phyloP scores from a whole-genome alignment of 192 early-diverging fungal genomes.

The Mortierella hygrophila region DNA sequence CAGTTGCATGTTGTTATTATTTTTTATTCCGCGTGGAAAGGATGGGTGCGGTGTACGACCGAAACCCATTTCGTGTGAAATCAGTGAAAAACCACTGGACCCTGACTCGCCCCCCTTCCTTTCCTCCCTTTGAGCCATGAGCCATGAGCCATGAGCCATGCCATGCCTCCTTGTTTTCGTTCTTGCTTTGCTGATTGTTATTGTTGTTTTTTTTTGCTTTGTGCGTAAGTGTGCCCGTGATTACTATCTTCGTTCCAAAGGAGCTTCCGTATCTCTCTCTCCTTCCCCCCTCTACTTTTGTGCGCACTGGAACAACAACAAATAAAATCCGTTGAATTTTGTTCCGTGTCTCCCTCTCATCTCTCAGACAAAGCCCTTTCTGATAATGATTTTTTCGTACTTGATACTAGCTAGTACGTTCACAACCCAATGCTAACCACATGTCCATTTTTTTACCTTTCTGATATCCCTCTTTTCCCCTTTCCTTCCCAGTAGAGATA shows the following conservation, averaged over 20 bases:
- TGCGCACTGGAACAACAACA: slow-evolving; percentile 6
- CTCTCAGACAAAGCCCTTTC: slow-evolving; percentile 7
- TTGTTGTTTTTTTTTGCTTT: background rate
- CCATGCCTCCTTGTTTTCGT: background rate
- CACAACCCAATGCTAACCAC: slow-evolving; percentile 33
- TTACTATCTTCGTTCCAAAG: background rate
- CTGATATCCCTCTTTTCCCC: background rate
- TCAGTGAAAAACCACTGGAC: background rate
- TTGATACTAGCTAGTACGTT: background rate
- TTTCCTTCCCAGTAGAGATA: background rate
- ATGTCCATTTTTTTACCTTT: slow-evolving; percentile 18
- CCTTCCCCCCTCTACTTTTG: background rate
- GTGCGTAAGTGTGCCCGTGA: background rate
- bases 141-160: background rate
- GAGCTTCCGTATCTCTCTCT: background rate
- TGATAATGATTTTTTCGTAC: background rate
- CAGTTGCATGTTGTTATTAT: background rate
- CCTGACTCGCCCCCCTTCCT: background rate
- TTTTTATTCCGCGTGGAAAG: background rate
- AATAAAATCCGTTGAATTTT: slow-evolving; percentile 5
- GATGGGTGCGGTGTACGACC: background rate
- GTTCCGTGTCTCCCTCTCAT: slow-evolving; percentile 3
- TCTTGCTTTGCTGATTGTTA: background rate
- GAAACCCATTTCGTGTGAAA: background rate
- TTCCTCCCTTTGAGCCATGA: background rate